Conservation (phyloP, 176 grass and related monocot genomes). For the Aegilops tauschii region DNA sequence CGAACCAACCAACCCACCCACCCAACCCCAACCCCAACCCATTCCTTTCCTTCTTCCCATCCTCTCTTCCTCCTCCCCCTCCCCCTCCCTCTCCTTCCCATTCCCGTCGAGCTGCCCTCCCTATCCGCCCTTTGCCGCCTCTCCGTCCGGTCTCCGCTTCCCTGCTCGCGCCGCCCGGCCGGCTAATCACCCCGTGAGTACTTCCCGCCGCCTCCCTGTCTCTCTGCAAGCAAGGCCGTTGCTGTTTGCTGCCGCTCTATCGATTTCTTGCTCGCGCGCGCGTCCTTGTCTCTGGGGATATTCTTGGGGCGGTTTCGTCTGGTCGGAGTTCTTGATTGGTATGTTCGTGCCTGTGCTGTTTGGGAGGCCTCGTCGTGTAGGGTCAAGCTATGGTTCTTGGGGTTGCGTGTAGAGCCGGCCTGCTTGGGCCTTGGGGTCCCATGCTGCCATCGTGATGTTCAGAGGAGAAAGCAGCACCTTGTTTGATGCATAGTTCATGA, state of each 20-base stretch:
- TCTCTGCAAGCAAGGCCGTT: conserved; percentile 9
- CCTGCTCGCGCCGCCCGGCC: neutral
- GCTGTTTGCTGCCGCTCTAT: neutral
- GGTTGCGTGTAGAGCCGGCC: neutral
- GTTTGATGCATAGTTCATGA: neutral
- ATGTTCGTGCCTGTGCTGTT: neutral
- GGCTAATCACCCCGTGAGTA: conserved; percentile 39
- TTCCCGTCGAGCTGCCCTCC: neutral
- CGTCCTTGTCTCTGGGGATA: neutral
- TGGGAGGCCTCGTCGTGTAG: neutral
- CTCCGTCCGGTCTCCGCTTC: conserved; percentile 22
- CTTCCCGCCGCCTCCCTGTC: neutral
- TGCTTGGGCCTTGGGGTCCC: neutral
- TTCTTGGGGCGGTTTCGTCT: neutral
- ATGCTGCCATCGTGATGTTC: neutral
- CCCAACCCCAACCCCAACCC: neutral
- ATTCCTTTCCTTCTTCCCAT: neutral
- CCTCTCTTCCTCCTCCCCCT: neutral
- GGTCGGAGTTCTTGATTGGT: neutral
- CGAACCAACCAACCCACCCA: conserved; percentile 6
- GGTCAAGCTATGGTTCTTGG: neutral
- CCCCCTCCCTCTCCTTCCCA: neutral
- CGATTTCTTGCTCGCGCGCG: neutral
- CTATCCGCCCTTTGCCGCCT: neutral
- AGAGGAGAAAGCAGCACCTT: neutral